These are phyloP conservation scores for Fusarium sulawesiense DNA, from an alignment of 2,329 filamentous ascomycete species.

Conservation along the genomic window DNA sequence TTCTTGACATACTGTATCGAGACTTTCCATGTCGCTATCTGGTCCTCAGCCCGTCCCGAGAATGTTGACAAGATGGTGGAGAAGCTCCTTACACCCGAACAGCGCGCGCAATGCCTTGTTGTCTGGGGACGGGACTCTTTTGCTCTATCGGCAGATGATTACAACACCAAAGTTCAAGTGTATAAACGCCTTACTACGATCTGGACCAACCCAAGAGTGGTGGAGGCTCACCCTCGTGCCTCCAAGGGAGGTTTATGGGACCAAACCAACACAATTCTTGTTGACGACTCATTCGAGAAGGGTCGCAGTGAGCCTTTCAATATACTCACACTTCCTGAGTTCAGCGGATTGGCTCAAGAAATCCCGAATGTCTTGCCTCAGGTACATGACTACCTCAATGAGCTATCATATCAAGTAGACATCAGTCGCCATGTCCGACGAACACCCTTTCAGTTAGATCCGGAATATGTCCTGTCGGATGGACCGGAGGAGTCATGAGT, in stretches of 20 bases:
- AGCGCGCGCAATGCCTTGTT: conserved; percentile 69
- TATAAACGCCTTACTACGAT: conserved; percentile 85
- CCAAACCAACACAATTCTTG: conserved; percentile 87
- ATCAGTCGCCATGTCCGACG: conserved; percentile 70
- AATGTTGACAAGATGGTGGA: conserved; percentile 78
- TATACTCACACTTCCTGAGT: conserved; percentile 83
- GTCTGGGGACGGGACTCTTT: conserved; percentile 85
- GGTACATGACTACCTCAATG: conserved; percentile 72
- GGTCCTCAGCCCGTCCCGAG: conserved; percentile 83
- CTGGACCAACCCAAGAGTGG: conserved; percentile 69
- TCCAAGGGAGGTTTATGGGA: conserved; percentile 67
- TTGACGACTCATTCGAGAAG: conserved; percentile 88
- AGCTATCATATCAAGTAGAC: conserved; percentile 65
- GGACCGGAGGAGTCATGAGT: neutral
- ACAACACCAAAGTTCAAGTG: conserved; percentile 78
- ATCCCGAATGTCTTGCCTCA: conserved; percentile 61
- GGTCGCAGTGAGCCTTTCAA: conserved; percentile 86
- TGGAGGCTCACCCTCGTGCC: conserved; percentile 57
- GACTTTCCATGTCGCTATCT: conserved; percentile 85
- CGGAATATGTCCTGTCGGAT: conserved; percentile 39
- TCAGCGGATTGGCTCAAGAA: conserved; percentile 62
- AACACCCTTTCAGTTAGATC: conserved; percentile 60
- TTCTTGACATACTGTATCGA: conserved; percentile 82
- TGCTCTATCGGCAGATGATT: conserved; percentile 72
- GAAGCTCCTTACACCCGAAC: conserved; percentile 68